A percentile compares a stretch with the other conserved stretches of the same genome.
These are phyloP conservation scores for Dictyostelium discoideum DNA, from an alignment of 78 protist species.

Conservation along the genomic window DNA sequence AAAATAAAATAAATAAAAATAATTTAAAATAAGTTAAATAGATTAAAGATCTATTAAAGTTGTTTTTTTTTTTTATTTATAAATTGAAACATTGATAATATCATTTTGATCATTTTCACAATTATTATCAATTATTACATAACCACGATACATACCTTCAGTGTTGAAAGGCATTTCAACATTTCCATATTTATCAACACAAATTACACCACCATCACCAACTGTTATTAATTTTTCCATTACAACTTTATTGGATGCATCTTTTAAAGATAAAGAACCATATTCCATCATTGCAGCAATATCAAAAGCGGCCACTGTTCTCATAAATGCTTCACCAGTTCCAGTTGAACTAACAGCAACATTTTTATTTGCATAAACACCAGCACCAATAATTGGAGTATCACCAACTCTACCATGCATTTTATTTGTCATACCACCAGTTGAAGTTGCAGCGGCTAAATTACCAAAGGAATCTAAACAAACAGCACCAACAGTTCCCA, in stretches of 20 bases:
- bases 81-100: conserved; percentile 20
- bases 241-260: conserved; percentile 56
- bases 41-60: too few species aligned
- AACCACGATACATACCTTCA: conserved; percentile 84
- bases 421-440: conserved; percentile 89
- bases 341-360: conserved; percentile 83
- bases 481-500: conserved; percentile 88
- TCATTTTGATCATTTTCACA: background rate
- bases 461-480: conserved; percentile 76
- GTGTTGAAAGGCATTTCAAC: conserved; percentile 77
- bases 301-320: conserved; percentile 45
- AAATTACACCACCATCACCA: conserved; percentile 84
- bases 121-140: background rate
- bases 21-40: too few species aligned
- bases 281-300: conserved; percentile 77
- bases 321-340: conserved; percentile 77
- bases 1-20: too few species aligned
- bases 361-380: conserved; percentile 62
- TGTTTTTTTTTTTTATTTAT: background rate
- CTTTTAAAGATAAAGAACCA: conserved; percentile 28
- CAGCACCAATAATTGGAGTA: conserved; percentile 87
- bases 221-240: background rate
- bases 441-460: conserved; percentile 86
- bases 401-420: conserved; percentile 87
- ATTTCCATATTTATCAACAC: conserved; percentile 74